These are phyloP conservation scores for Austroboletus rostrupii DNA, from an alignment of 1,284 basidiomycete species.

Conservation along the genomic window DNA sequence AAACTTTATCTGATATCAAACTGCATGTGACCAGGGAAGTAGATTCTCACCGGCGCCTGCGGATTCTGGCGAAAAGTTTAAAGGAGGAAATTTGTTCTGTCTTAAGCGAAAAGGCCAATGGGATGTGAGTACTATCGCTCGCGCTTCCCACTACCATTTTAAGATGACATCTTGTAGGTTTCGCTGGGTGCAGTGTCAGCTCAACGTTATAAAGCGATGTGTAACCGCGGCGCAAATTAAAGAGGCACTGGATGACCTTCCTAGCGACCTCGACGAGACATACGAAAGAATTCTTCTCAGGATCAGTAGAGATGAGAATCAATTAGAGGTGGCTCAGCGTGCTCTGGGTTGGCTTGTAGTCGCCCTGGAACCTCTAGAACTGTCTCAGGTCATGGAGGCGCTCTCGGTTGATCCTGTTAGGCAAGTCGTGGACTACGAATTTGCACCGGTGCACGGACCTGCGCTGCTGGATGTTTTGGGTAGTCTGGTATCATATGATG, in stretches of 20 bases:
- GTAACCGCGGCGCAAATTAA: neutral
- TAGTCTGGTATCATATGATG: neutral
- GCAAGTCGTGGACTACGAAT: neutral
- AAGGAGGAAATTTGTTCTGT: neutral
- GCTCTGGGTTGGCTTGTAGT: neutral
- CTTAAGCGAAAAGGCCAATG: neutral
- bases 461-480: neutral
- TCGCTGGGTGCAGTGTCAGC: neutral
- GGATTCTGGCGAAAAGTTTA: neutral
- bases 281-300: neutral
- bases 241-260: neutral
- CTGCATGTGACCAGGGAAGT: neutral
- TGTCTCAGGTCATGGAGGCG: neutral
- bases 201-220: neutral
- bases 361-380: neutral
- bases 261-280: neutral
- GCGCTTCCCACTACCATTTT: too few species aligned
- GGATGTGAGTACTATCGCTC: neutral
- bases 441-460: neutral
- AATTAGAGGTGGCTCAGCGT: neutral
- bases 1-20: neutral
- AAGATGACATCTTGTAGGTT: neutral
- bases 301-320: neutral
- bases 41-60: slow-evolving; percentile 2
- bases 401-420: neutral